These are phyloP conservation scores for Leccinum pachyderme DNA, from an alignment of 1,284 basidiomycete species.

Conservation along the genomic window DNA sequence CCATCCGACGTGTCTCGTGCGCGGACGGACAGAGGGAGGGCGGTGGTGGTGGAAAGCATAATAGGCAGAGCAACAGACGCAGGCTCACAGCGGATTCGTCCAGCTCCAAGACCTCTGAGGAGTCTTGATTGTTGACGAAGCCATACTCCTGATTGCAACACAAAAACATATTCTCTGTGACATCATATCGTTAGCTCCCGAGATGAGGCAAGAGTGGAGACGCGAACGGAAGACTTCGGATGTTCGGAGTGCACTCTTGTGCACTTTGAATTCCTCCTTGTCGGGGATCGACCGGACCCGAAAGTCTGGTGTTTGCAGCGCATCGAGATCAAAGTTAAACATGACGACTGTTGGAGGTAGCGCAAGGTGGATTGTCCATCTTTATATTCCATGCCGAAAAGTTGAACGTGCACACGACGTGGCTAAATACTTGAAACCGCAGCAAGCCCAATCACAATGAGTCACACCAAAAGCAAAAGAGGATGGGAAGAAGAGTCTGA, in stretches of 20 bases:
- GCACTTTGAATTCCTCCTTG: conserved; percentile 46
- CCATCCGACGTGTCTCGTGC: conserved; percentile 25
- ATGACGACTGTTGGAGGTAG: conserved; percentile 6
- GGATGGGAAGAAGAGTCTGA: conserved; percentile 5
- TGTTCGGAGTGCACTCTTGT: conserved; percentile 42
- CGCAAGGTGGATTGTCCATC: background rate
- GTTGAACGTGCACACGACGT: conserved; percentile 20
- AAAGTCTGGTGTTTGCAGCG: conserved; percentile 47
- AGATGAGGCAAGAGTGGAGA: conserved; percentile 5
- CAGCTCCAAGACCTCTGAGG: conserved; percentile 44
- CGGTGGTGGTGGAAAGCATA: conserved; percentile 47
- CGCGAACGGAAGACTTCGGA: conserved; percentile 61
- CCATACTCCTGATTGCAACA: conserved; percentile 43
- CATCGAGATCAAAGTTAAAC: conserved; percentile 34
- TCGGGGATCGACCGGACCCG: conserved; percentile 50
- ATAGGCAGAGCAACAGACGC: conserved; percentile 47
- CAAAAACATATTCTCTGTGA: conserved; percentile 60
- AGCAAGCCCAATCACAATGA: conserved; percentile 9
- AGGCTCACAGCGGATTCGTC: conserved; percentile 49
- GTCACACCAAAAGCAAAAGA: conserved; percentile 3
- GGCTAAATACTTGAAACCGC: conserved; percentile 13
- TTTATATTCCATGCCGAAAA: conserved; percentile 10
- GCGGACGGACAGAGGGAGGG: conserved; percentile 35
- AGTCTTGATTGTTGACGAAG: conserved; percentile 21
- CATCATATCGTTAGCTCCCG: conserved; percentile 11